These are phyloP conservation scores for Populus hybrid DNA, from an alignment of 441 rosid species.

Conservation along the genomic window DNA sequence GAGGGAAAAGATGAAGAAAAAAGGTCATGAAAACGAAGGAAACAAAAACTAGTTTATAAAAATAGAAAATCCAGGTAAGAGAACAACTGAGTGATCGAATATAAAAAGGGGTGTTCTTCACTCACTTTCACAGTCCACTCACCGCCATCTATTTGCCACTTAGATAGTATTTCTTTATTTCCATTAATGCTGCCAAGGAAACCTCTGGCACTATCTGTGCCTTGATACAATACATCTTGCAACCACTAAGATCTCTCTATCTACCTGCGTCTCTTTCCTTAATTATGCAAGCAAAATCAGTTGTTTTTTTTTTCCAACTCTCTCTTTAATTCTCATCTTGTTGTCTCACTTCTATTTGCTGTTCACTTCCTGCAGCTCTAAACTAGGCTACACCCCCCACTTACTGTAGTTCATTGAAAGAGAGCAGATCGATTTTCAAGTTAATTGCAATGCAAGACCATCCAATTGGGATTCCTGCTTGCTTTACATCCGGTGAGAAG, in stretches of 20 bases:
- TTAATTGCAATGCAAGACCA: conserved; percentile 43
- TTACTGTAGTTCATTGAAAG: not conserved
- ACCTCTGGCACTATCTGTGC: conserved; percentile 45
- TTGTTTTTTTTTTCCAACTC: conserved; percentile 17
- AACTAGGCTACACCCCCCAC: not conserved
- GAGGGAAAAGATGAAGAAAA: not conserved
- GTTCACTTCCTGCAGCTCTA: not conserved
- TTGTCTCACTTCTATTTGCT: not conserved
- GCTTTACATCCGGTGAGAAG: conserved; percentile 55
- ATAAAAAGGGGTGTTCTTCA: conserved; percentile 20
- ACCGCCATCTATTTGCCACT: conserved; percentile 45
- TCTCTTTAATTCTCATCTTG: conserved; percentile 19
- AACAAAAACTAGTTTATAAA: conserved; percentile 10
- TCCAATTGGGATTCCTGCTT: conserved; percentile 57
- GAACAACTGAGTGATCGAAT: conserved; percentile 11
- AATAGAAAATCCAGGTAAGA: conserved; percentile 30
- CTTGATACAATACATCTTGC: conserved; percentile 23
- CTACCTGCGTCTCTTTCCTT: conserved; percentile 1
- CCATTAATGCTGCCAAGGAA: conserved; percentile 40
- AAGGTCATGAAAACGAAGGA: conserved; percentile 14
- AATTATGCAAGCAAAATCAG: conserved; percentile 8
- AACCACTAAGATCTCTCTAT: conserved; percentile 33
- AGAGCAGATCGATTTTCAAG: not conserved
- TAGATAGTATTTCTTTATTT: conserved; percentile 24
- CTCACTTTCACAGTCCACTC: conserved; percentile 33